Base-by-base conservation (phyloP, 441 rosid genomes). In the Theobroma grandiflorum region DNA sequence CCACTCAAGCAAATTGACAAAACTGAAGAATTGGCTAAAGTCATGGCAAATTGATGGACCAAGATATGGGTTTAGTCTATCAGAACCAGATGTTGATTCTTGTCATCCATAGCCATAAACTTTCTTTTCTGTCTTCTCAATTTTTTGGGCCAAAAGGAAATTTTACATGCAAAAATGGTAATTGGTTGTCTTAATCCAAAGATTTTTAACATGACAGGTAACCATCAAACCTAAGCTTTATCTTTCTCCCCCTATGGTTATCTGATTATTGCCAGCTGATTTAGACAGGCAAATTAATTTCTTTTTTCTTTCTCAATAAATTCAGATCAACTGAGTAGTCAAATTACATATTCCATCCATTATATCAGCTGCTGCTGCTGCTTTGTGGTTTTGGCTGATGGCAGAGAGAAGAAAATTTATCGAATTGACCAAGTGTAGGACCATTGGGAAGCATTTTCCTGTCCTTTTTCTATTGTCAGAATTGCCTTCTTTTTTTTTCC, bases 121-220 rank as follows among this genome's bases (percentile, higher is more conserved):
- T 50, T 53, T 53, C 22, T 53, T 6, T 18, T 18, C 22, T 53
- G 55, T 15, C n/a, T 53, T 53, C 59, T 53, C 59, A 53, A 53
- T 53, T 0, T 26, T 26, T 53, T 53, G 59, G 59, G 9, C 68
- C 68, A 37, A 37, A 37, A 2, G 33, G 53, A 42, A n/a, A 10
- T 14, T 8, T 63, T 63, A 35, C 43, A 6, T 33, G 1, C n/a
- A 15, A 63, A 69, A 76, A 22, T 49, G 59, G 59, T 71, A 42
- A 69, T 52, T 15, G 7, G 35, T n/a, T 52, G 62, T 69, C 61
- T 22, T 11, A 76, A 70, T 75, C 50, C 20, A 61, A 40, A 26
- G 58, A 53, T 18, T 73, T 68, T n/a, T 18, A 31, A 49, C 59
- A 47, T 57, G 43, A 53, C 47, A 52, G 22, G 63, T 52, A 50